phyloP scores from a whole-genome alignment of 2,329 filamentous ascomycete genomes.

The Zymoseptoria crescenta region DNA sequence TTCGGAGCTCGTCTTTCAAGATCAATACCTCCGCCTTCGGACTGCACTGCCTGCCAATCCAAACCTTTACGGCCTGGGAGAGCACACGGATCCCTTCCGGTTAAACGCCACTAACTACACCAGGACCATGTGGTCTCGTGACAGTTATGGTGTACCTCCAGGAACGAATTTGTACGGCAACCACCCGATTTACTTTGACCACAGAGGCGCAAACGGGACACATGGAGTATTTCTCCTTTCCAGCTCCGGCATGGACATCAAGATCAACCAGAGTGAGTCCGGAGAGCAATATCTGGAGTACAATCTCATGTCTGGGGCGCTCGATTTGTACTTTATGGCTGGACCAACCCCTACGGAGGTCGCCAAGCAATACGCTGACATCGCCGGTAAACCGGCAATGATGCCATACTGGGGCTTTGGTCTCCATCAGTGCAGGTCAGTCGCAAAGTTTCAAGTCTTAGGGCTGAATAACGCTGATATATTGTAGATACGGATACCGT shows the following conservation, averaged over 20 bases:
- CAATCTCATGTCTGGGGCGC: conserved; percentile 65
- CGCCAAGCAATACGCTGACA: conserved; percentile 41
- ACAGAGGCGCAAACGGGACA: conserved; percentile 46
- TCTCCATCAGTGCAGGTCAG: conserved; percentile 42
- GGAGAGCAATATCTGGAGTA: conserved; percentile 63
- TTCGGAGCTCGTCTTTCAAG: conserved; percentile 24
- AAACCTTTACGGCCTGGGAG: conserved; percentile 69
- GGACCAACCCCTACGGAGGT: conserved; percentile 41
- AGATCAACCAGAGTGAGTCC: conserved; percentile 53
- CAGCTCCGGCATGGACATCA: conserved; percentile 67
- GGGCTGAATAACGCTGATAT: conserved; percentile 35
- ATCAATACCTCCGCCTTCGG: conserved; percentile 52
- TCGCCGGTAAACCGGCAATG: conserved; percentile 41
- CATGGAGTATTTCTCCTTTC: conserved; percentile 64
- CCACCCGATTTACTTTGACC: conserved; percentile 67
- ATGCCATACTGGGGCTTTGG: conserved; percentile 47
- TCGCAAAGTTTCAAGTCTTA: conserved; percentile 40
- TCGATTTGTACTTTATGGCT: conserved; percentile 54
- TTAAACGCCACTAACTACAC: conserved; percentile 62
- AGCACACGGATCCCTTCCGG: conserved; percentile 53
- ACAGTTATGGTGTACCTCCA: conserved; percentile 54
- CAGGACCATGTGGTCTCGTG: conserved; percentile 61
- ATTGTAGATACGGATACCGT: neutral
- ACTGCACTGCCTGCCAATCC: conserved; percentile 62
- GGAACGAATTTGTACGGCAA: conserved; percentile 63